Conservation (phyloP, 106 monocot species). For the Hemerocallis citrina region DNA sequence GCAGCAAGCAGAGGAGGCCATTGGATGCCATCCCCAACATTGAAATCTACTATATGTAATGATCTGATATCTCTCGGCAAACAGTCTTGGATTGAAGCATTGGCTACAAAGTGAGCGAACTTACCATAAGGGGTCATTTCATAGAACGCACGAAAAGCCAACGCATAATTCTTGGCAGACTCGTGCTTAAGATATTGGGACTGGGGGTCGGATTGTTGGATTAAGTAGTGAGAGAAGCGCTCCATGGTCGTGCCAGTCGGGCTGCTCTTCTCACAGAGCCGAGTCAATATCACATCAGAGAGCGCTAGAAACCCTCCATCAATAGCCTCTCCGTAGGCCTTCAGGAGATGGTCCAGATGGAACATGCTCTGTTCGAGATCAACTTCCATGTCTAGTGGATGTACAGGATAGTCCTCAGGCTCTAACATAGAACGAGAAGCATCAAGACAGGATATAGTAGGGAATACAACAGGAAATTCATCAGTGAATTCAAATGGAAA, state of each 20-base stretch:
- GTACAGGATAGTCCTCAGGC: not conserved
- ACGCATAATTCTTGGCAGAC: conserved; percentile 3
- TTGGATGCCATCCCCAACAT: conserved; percentile 5
- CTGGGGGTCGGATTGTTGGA: conserved; percentile 6
- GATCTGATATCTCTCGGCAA: not conserved
- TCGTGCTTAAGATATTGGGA: conserved; percentile 3
- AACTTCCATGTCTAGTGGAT: not conserved
- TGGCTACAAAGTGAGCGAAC: conserved; percentile 16
- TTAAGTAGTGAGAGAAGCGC: conserved; percentile 5
- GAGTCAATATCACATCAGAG: conserved; percentile 2
- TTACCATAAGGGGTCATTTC: conserved; percentile 14
- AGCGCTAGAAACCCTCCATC: not conserved
- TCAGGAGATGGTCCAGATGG: conserved; percentile 16
- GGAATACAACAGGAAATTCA: not conserved
- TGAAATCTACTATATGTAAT: conserved; percentile 10
- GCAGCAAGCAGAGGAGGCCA: conserved; percentile 11
- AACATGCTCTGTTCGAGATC: conserved; percentile 1
- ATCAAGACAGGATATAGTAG: not conserved
- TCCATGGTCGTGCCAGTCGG: conserved; percentile 14
- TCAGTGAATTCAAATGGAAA: not conserved
- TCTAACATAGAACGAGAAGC: not conserved
- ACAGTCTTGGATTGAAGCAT: conserved; percentile 3
- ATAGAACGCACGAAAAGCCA: conserved; percentile 9
- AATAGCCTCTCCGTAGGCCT: conserved; percentile 14
- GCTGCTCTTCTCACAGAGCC: conserved; percentile 1